Base-by-base conservation (phyloP, 495 filamentous ascomycete species). In the Bombardia bombarda region DNA sequence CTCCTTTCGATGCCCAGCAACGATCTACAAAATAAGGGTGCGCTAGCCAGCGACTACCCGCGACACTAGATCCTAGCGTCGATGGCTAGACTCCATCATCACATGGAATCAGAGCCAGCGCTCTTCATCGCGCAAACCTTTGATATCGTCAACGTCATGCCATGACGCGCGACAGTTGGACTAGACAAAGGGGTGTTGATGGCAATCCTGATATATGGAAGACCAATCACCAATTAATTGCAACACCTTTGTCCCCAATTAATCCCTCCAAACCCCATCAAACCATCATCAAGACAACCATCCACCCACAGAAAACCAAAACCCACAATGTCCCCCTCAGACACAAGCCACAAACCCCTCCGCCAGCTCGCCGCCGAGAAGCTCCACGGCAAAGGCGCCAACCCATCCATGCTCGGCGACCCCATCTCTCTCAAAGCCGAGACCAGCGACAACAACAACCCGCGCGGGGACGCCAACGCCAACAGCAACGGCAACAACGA, bases 391-490 rank as follows among this genome's bases (percentile, higher is more conserved):
- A 42, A 47, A 18, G 45, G 45, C 7, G 61, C 62, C 36, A 69
- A 68, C 43, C 65, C 66, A 17, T 63, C 56, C 40, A 57, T 59
- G 43, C 49, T 68, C 6, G 65, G 63, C 36, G 68, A 69, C 43
- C 65, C 65, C 7, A 57, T 63, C 44, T 61, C 58, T 25, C 49
- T 69, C 16, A 67, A 68, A 25, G 60, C 61, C 23, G 68, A 72
- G 52, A 68, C 60, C 20, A 59, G 34, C 38, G 40, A 47, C 40
- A 38, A 43, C 17, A 43, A 44, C 21, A 19, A 30, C 12, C 39
- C 10, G 40, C 24, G 23, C 16, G 10, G 4, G n/a, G n/a, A n/a
- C n/a, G n/a, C n/a, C n/a, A n/a, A n/a, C n/a, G n/a, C n/a, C n/a
- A n/a, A n/a, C n/a, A n/a, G n/a, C n/a, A n/a, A n/a, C n/a, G n/a